Evolutionary conservation across 768 basidiomycete genomes (phyloP), one percentile per base, ranked within the genome.

Genomic region (Amanita pallidorosea): DNA sequence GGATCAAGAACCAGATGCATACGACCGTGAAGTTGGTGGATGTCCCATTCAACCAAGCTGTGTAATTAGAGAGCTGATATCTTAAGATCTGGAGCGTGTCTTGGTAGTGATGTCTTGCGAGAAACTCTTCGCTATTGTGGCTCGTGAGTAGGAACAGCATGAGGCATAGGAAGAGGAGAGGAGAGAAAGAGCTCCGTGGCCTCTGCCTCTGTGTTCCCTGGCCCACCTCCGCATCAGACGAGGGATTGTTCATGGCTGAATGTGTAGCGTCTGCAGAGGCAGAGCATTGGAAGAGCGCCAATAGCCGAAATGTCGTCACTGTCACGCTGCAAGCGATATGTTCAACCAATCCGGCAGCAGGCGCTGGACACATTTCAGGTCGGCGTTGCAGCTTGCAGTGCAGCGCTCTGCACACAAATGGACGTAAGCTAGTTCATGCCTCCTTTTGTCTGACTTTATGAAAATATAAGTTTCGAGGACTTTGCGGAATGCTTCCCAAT

Each of bases 131-230:
- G 6, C 77, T 74, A 53, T 75, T 81, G 53, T 83, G 81, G 57
- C 81, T 88, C 43, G 83, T 85, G 63, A 90, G 76, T 77, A 90
- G 74, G 65, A 85, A 88, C 23, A 90, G 69, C 60, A 88, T 72
- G 52, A 90, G 77, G 56, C 73, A 75, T 49, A 89, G 70, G 68
- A 91, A 80, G 33, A 90, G 70, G 56, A 91, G 78, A 5, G 83
- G 81, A 1, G 87, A 77, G 36, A 89, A 66, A 1, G 85, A 82
- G 63, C 76, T 77, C 23, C 83, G 75, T 27, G 67, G 65, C 12
- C 64, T 56, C 35, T 57, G 56, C 44, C 56, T 45, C 52, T 53
- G 56, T 47, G 54, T 55, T 47, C 66, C 64, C 52, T 65, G 43
- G 27, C 67, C 71, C 23, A 66, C 61, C 53, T 76, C 75, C 55